phyloP scores from a whole-genome alignment of 257 asterid species.

The Gentiana macrophylla region DNA sequence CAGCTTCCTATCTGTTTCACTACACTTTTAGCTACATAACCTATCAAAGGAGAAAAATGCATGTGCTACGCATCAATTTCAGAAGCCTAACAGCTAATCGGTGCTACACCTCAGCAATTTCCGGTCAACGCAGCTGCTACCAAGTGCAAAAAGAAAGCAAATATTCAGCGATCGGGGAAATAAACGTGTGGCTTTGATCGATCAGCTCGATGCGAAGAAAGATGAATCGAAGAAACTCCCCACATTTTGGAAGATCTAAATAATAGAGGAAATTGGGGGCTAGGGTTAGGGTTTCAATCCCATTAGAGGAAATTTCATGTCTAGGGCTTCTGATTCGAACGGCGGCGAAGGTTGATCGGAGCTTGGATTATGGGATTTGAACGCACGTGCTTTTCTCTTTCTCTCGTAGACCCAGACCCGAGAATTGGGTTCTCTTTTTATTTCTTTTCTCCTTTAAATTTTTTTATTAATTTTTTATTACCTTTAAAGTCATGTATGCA shows the following conservation, averaged over 20 bases:
- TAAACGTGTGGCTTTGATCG: slow-evolving; percentile 20
- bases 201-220: slow-evolving; percentile 41
- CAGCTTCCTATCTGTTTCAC: not conserved
- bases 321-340: slow-evolving; percentile 16
- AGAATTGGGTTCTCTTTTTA: too few species aligned
- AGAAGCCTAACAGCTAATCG: not conserved
- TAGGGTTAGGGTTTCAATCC: slow-evolving; percentile 55
- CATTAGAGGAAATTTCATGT: slow-evolving; percentile 40
- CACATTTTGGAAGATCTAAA: slow-evolving; percentile 26
- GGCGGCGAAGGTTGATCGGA: slow-evolving; percentile 17
- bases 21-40: not conserved
- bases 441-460: too few species aligned
- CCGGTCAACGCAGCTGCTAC: slow-evolving; percentile 1
- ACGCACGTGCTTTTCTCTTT: slow-evolving; percentile 6
- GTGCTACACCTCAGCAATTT: not conserved
- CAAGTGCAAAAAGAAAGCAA: slow-evolving; percentile 10
- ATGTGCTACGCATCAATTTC: slow-evolving; percentile 4
- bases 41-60: not conserved
- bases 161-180: slow-evolving; percentile 15
- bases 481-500: too few species aligned
- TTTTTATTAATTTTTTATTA: too few species aligned
- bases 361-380: slow-evolving; percentile 11
- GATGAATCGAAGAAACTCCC: slow-evolving; percentile 15
- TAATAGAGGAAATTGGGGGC: slow-evolving; percentile 19
- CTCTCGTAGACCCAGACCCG: too few species aligned